Conservation (phyloP, 352 stramenopile genomes). For the Pythium apleroticum region DNA sequence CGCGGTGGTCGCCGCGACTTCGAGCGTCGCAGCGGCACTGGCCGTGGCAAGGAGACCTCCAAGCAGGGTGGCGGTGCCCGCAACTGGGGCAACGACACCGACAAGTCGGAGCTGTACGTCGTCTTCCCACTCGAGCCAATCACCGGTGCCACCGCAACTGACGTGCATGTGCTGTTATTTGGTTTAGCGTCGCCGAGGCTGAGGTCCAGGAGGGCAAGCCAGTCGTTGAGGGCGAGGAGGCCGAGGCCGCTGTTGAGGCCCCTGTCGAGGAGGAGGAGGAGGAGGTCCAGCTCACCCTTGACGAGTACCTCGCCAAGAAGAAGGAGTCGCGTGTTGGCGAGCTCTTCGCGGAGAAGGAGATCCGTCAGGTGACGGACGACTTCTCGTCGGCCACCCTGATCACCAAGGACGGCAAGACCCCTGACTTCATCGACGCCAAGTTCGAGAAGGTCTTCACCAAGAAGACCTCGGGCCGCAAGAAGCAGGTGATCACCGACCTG, state of each 20-base stretch:
- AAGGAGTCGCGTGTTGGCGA: conserved; percentile 67
- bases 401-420: conserved; percentile 87
- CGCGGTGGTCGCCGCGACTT: conserved; percentile 83
- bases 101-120: conserved; percentile 88
- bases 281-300: conserved; percentile 79
- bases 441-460: conserved; percentile 95
- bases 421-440: conserved; percentile 85
- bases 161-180: background rate
- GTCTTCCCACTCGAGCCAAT: conserved; percentile 21
- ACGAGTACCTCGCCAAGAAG: conserved; percentile 85
- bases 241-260: conserved; percentile 49
- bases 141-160: background rate
- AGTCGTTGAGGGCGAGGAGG: conserved; percentile 24
- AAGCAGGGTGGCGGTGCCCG: conserved; percentile 93
- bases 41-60: conserved; percentile 94
- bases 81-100: conserved; percentile 96
- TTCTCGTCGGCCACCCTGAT: conserved; percentile 76
- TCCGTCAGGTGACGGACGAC: conserved; percentile 89
- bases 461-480: conserved; percentile 94
- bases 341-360: conserved; percentile 79
- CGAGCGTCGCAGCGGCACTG: conserved; percentile 94
- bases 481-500: conserved; percentile 89
- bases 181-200: conserved; percentile 34
- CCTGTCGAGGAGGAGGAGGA: conserved; percentile 62
- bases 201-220: conserved; percentile 37